Percentiles rank a stretch among this genome's conserved stretches.
Conservation (phyloP, 176 grass and related monocot species). For the Avena sativa region DNA sequence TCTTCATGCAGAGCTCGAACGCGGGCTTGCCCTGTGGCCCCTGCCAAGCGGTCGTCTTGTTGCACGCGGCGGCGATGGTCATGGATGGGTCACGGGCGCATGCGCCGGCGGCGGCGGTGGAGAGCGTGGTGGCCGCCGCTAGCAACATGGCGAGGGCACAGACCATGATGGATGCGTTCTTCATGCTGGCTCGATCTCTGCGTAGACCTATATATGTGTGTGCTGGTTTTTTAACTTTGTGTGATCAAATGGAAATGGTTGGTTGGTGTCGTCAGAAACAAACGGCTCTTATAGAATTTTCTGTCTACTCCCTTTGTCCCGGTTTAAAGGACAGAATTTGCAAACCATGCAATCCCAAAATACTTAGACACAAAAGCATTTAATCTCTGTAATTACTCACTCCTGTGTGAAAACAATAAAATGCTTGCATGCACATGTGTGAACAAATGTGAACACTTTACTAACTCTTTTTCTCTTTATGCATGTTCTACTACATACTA, state of each 20-base stretch:
- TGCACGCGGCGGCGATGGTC: not conserved
- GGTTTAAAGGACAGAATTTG: too few species aligned
- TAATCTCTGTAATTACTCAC: too few species aligned
- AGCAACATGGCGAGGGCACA: not conserved
- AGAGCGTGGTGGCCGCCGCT: not conserved
- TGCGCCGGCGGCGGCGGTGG: not conserved
- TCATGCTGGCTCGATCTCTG: not conserved
- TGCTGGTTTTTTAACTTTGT: not conserved
- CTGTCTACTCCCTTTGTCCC: too few species aligned
- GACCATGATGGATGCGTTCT: not conserved
- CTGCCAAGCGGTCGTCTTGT: not conserved
- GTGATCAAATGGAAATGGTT: not conserved
- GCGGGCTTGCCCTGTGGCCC: not conserved
- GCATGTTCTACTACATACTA: too few species aligned
- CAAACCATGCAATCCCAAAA: too few species aligned
- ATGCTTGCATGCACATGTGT: too few species aligned
- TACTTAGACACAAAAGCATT: too few species aligned
- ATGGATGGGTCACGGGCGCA: not conserved
- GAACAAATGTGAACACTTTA: too few species aligned
- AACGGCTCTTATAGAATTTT: not conserved
- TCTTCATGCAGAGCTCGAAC: conserved; percentile 17
- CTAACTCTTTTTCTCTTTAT: too few species aligned
- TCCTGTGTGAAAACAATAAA: too few species aligned
- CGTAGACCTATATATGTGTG: not conserved
- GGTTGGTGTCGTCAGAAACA: not conserved